phyloP scores from a whole-genome alignment of 164 flowering plant genomes.

The Magnolia kwangsiensis region DNA sequence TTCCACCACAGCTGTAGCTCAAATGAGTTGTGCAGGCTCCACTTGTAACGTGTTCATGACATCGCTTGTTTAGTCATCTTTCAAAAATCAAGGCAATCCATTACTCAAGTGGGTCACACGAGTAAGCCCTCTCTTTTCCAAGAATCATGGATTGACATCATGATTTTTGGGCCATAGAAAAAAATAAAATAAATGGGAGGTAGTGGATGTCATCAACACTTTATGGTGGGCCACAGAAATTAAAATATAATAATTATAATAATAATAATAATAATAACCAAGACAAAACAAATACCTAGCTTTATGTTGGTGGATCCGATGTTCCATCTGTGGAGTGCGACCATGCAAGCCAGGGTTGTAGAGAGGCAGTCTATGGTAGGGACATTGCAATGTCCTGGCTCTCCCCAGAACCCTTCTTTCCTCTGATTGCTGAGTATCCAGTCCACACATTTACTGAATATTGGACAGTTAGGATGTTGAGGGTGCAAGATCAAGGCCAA shows the following conservation, averaged over 20 bases:
- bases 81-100: no score
- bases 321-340: conserved; percentile 40
- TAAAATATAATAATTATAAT: not conserved
- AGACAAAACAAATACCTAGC: conserved; percentile 24
- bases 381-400: conserved; percentile 8
- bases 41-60: no score
- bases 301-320: conserved; percentile 14
- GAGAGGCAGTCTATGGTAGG: conserved; percentile 34
- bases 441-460: conserved; percentile 33
- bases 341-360: conserved; percentile 41
- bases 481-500: conserved; percentile 41
- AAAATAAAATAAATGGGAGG: no score
- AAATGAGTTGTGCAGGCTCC: no score
- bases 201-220: no score
- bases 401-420: conserved; percentile 46
- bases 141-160: not conserved
- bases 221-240: no score
- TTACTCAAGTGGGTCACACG: no score
- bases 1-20: no score
- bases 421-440: conserved; percentile 43
- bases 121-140: no score
- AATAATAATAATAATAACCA: no score
- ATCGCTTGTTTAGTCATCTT: no score
- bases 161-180: not conserved
- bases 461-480: conserved; percentile 14